Evolutionary conservation across 176 grass and related monocot genomes (phyloP).

Genomic region (Aechmea fasciata): DNA sequence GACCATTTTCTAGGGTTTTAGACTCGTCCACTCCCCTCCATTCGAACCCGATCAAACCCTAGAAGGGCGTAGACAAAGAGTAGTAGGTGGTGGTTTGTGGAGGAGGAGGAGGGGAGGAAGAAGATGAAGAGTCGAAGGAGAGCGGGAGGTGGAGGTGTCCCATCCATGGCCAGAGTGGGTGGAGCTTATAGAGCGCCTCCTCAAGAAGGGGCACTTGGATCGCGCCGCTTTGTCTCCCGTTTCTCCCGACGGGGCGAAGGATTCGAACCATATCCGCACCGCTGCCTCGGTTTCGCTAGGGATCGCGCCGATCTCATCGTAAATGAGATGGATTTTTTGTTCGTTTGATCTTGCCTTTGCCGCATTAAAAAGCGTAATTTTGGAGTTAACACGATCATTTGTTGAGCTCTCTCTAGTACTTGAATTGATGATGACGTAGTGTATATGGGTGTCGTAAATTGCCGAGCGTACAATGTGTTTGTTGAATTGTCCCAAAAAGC

Average conservation of each 20-base stretch:
- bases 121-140: not conserved
- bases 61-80: constrained; percentile 12
- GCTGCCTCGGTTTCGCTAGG: constrained; percentile 65
- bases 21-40: constrained; percentile 23
- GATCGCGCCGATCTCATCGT: constrained; percentile 50
- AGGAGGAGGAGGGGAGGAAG: not conserved
- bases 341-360: not conserved
- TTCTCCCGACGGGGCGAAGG: constrained; percentile 28
- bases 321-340: constrained; percentile 1
- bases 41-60: not conserved
- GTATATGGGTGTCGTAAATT: too few relatives aligned
- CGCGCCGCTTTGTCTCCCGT: constrained; percentile 21
- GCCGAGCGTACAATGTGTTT: constrained; percentile 23
- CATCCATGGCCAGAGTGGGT: constrained; percentile 70
- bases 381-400: not conserved
- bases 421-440: too few relatives aligned
- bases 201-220: constrained; percentile 46
- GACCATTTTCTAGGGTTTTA: too few relatives aligned
- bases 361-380: not conserved
- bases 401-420: not conserved
- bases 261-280: constrained; percentile 52
- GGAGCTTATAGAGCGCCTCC: constrained; percentile 51
- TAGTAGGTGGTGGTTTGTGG: constrained; percentile 10
- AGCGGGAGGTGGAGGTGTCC: constrained; percentile 41
- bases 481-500: constrained; percentile 23